A percentile compares a stretch with the other conserved stretches of the same genome.
Evolutionary conservation across 257 asterid genomes (phyloP).

Genomic region (Penstemon eatonii): DNA sequence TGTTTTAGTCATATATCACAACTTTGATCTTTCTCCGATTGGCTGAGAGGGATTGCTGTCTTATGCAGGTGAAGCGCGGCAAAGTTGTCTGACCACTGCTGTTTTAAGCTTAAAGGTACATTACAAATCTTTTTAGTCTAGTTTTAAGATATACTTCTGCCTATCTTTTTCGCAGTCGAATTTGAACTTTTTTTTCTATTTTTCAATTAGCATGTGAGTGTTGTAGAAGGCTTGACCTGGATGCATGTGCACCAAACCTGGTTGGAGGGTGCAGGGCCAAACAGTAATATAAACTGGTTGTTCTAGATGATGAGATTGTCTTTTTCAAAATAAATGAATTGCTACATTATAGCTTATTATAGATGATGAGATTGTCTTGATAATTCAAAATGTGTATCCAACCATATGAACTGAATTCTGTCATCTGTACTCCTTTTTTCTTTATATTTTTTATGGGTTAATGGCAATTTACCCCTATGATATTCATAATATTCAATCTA

Average conservation of each 20-base stretch:
- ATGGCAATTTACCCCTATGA: no score
- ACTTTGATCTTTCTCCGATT: no score
- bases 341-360: slow-evolving; percentile 11
- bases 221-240: slow-evolving; percentile 74
- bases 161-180: no score
- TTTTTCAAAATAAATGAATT: slow-evolving; percentile 21
- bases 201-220: slow-evolving; percentile 57
- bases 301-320: slow-evolving; percentile 30
- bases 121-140: background rate
- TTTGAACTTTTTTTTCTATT: background rate
- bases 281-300: slow-evolving; percentile 47
- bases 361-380: background rate
- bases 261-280: slow-evolving; percentile 65
- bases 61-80: slow-evolving; percentile 60
- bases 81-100: slow-evolving; percentile 52
- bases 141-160: background rate
- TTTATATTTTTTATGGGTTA: no score
- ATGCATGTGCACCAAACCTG: slow-evolving; percentile 80
- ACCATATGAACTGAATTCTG: no score
- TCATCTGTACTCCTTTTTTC: no score
- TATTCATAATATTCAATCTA: no score
- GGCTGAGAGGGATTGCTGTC: background rate
- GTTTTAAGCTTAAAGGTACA: slow-evolving; percentile 73
- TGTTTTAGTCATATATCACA: no score
- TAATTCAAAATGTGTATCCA: no score